Evolutionary conservation across 495 filamentous ascomycete genomes (phyloP).

Genomic region (Melanomma pulvis-pyrius): DNA sequence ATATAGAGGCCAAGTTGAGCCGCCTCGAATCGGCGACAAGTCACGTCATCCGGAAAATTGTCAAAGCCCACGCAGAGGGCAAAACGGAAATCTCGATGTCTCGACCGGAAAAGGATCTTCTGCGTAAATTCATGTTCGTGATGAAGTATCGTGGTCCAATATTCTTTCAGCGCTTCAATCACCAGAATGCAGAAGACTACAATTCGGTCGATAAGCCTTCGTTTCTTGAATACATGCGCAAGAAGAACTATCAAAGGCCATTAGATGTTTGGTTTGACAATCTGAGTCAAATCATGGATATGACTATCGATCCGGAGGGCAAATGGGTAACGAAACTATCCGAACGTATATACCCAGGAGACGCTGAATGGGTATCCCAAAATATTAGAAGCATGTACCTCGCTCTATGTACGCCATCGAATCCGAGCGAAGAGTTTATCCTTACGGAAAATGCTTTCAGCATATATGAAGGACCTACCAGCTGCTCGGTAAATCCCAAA

Average conservation of each 20-base stretch:
- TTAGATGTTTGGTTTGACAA: slow-evolving; percentile 58
- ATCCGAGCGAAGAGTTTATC: slow-evolving; percentile 52
- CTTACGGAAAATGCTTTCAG: slow-evolving; percentile 54
- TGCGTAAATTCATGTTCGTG: slow-evolving; percentile 60
- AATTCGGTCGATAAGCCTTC: slow-evolving; percentile 45
- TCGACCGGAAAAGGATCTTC: slow-evolving; percentile 46
- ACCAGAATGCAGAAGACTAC: slow-evolving; percentile 47
- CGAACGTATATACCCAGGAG: slow-evolving; percentile 46
- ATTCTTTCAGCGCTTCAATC: slow-evolving; percentile 47
- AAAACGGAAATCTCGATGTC: slow-evolving; percentile 43
- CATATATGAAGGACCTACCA: slow-evolving; percentile 53
- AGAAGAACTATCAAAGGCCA: slow-evolving; percentile 50
- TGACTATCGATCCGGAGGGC: slow-evolving; percentile 48
- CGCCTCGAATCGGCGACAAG: slow-evolving; percentile 43
- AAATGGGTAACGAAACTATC: slow-evolving; percentile 46
- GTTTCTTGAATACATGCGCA: slow-evolving; percentile 51
- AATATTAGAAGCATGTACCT: slow-evolving; percentile 50
- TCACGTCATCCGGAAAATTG: slow-evolving; percentile 43
- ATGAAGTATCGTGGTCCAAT: slow-evolving; percentile 52
- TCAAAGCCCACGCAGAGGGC: slow-evolving; percentile 38
- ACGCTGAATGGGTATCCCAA: slow-evolving; percentile 51
- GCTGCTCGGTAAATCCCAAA: no score
- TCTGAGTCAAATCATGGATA: slow-evolving; percentile 52
- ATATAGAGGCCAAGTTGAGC: slow-evolving; percentile 38
- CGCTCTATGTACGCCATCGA: slow-evolving; percentile 50